Base-by-base conservation (phyloP, 1,284 basidiomycete genomes). In the Pseudozyma sp. region DNA sequence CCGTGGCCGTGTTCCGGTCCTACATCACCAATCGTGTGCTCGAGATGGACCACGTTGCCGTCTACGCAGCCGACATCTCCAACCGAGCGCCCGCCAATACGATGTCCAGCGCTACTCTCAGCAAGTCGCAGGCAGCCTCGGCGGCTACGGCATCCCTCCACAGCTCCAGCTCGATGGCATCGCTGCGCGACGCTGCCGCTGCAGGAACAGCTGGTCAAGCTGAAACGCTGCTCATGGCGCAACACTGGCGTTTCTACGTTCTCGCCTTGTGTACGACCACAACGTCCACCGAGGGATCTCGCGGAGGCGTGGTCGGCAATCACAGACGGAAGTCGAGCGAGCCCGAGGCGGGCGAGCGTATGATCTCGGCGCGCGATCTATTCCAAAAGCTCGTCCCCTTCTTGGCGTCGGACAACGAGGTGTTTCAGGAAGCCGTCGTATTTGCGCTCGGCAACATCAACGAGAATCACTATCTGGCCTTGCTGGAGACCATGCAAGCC, bases 161-260 rank as follows among this genome's bases (percentile, higher is more conserved):
- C 47, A 67, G 43, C 49, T 66, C 64, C 31, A 42, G 46, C 44
- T 68, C 68, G 48, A 60, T 64, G 61, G 64, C 60, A 10, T 69
- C 68, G 4, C 48, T 74, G 46, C 60, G 65, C 11, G 68, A 74
- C 45, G 71, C 73, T 44, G 77, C 78, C n/a, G 73, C 78, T 14
- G 68, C 78, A 2, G 77, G 78, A 9, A 69, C 64, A 54, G 74
- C 54, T 43, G 69, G 47, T 44, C 74, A 37, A 48, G 78, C 31
- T 16, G 93, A 94, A 30, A 89, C 90, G 61, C 88, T 87, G 68
- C 84, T 86, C 9, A 85, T 91, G 40, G 89, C 94, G 24, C 90
- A 92, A 49, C 93, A 96, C 82, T 97, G 94, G 94, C 89, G 92
- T 66, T 87, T 91, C 31, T 96, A 93, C 90, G 88, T 94, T 50